Base-by-base conservation (phyloP, 169 alveolate genomes). In the Plasmodium gallinaceum region DNA sequence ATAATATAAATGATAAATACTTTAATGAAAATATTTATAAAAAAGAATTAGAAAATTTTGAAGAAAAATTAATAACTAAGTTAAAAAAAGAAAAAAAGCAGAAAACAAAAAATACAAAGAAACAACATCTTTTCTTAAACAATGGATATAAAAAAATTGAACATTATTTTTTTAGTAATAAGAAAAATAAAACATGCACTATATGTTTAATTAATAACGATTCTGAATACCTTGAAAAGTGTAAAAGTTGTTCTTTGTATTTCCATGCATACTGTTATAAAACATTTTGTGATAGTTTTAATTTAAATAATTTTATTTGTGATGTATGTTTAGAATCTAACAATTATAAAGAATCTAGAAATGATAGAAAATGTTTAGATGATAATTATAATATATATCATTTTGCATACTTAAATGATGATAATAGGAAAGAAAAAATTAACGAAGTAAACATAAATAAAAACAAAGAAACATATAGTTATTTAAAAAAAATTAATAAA, bases 241-340 rank as follows among this genome's bases (percentile, higher is more conserved):
- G 88, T 20, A 76, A 32, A 76, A 20, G 46, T 6, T 76, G 88
- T 14, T 76, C 75, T 26, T 20, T 76, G 66, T 43, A 76, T 54
- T 76, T 76, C 24, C 88, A 76, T 57, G 14, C 64, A 54, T 43
- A 76, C 37, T 76, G 88, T 42, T 76, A 76, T 32, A 76, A 76
- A 37, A 8, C 39, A 7, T 76, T 62, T 64, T 54, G 88, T 48
- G 76, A 76, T 16, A 2, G 20, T 26, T 76, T 76, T 57, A 62
- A 62, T 57, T 62, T 76, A 24, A 64, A 43, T 43, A 26, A 64
- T 46, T 76, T 76, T 76, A 7, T 76, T 8, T 76, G 88, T 52
- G 88, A 76, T 57, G 20, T 64, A 14, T 76, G 88, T 48, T 32
- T 32, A 32, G 39, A 32, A 32, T 32, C 39, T 32, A 32, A 32